These are phyloP conservation scores for Gentiana dahurica DNA, from an alignment of 257 asterid species.

Conservation along the genomic window DNA sequence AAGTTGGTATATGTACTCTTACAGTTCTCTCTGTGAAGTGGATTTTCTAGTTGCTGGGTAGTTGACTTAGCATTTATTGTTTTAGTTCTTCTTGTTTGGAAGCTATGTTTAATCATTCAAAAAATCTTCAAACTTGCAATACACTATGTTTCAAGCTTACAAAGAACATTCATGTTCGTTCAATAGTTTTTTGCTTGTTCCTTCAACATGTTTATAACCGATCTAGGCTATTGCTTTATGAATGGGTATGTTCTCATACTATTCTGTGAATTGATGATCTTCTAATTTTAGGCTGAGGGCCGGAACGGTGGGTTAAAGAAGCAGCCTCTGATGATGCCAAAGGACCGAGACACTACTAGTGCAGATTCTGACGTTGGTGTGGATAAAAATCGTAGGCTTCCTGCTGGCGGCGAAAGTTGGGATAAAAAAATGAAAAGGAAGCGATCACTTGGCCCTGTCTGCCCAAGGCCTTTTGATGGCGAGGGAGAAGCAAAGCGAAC, in stretches of 20 bases:
- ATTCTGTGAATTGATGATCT: background rate
- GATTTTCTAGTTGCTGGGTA: too few relatives aligned
- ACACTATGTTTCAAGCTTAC: too few relatives aligned
- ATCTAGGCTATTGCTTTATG: background rate
- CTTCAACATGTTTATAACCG: too few relatives aligned
- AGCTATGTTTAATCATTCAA: too few relatives aligned
- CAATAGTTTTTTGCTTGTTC: too few relatives aligned
- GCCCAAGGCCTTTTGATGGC: constrained; percentile 57
- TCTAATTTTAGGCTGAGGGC: constrained; percentile 54
- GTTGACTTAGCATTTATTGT: too few relatives aligned
- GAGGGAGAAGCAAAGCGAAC: constrained; percentile 65
- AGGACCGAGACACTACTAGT: constrained; percentile 60
- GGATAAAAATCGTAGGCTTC: constrained; percentile 75
- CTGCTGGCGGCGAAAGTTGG: constrained; percentile 94
- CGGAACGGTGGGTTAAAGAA: constrained; percentile 54
- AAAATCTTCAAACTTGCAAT: too few relatives aligned
- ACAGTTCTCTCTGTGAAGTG: too few relatives aligned
- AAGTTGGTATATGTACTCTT: too few relatives aligned
- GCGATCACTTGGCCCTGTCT: constrained; percentile 82
- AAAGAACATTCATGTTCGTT: too few relatives aligned
- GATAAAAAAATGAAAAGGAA: constrained; percentile 93
- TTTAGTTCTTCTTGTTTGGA: too few relatives aligned
- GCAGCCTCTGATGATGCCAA: constrained; percentile 45
- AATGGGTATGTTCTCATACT: background rate
- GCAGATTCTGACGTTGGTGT: constrained; percentile 56